Conservation (phyloP, 257 asterid genomes). For the Vinca minor region DNA sequence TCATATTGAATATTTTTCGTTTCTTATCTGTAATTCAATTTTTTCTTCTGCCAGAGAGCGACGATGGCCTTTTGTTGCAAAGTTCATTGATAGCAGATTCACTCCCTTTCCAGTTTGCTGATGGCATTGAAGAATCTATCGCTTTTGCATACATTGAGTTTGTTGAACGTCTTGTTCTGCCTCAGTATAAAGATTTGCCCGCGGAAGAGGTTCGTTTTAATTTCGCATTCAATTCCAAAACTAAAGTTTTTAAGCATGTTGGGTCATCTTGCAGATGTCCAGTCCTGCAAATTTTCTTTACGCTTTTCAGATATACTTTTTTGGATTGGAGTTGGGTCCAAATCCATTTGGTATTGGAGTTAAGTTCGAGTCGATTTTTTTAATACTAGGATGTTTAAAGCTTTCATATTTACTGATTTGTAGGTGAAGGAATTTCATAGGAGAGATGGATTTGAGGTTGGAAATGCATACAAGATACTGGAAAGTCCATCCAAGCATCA, state of each 20-base stretch:
- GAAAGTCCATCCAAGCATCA: constrained; percentile 85
- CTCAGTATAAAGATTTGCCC: constrained; percentile 60
- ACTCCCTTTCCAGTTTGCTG: constrained; percentile 57
- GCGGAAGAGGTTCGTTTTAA: constrained; percentile 49
- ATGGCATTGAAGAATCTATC: constrained; percentile 55
- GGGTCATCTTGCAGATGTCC: no score
- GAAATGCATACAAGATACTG: constrained; percentile 90
- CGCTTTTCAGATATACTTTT: no score
- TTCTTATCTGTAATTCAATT: not conserved
- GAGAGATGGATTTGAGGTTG: constrained; percentile 94
- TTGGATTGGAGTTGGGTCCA: no score
- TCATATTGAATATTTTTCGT: no score
- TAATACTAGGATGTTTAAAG: not conserved
- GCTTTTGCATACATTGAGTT: constrained; percentile 88
- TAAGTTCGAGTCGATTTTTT: no score
- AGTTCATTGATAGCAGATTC: constrained; percentile 96
- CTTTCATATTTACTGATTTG: not conserved
- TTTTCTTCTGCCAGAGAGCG: constrained; percentile 58
- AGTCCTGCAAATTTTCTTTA: no score
- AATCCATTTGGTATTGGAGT: no score
- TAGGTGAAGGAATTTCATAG: constrained; percentile 86
- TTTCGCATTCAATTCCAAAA: not conserved
- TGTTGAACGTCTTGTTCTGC: constrained; percentile 88
- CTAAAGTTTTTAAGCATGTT: no score
- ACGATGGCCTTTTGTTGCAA: constrained; percentile 85